Evolutionary conservation across 371 early-diverging fungal genomes (phyloP).

Genomic region (Umbelopsis sp.): DNA sequence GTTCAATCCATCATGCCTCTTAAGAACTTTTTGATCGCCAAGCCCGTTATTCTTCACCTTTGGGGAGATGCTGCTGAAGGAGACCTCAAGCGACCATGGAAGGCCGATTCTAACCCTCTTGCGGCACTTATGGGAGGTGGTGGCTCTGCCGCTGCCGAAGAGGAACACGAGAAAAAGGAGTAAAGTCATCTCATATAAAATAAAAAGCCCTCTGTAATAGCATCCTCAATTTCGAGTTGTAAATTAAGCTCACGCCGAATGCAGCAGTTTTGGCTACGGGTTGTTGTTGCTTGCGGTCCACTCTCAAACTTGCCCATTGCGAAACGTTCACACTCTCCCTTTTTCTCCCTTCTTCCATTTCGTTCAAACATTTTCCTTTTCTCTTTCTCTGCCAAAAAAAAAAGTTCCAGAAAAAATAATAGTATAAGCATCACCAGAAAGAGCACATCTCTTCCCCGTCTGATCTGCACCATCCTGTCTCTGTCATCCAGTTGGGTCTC

Average conservation of each 20-base stretch:
- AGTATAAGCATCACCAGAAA: neutral
- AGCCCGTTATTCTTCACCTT: conserved; percentile 79
- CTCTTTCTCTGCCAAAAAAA: neutral
- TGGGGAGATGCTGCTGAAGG: conserved; percentile 83
- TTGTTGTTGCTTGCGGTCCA: conserved; percentile 2
- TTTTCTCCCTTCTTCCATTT: conserved; percentile 5
- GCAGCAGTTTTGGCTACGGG: too few relatives aligned
- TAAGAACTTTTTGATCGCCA: conserved; percentile 73
- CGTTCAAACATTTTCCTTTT: neutral
- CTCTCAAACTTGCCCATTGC: conserved; percentile 18
- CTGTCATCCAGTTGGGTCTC: conserved; percentile 2
- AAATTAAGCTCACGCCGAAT: conserved; percentile 8
- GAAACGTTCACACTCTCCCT: neutral
- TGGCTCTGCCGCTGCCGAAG: conserved; percentile 38
- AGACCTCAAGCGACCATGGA: conserved; percentile 84
- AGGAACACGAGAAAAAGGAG: conserved; percentile 51
- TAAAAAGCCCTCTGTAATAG: neutral
- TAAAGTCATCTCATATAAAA: conserved; percentile 27
- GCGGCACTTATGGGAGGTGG: conserved; percentile 55
- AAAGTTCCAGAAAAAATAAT: neutral
- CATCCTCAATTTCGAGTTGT: neutral
- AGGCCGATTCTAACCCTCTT: conserved; percentile 69
- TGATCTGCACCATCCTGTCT: conserved; percentile 1
- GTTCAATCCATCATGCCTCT: conserved; percentile 87
- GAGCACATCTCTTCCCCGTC: neutral